phyloP scores from a whole-genome alignment of 2,329 filamentous ascomycete species.

The Monosporascus sp. region DNA sequence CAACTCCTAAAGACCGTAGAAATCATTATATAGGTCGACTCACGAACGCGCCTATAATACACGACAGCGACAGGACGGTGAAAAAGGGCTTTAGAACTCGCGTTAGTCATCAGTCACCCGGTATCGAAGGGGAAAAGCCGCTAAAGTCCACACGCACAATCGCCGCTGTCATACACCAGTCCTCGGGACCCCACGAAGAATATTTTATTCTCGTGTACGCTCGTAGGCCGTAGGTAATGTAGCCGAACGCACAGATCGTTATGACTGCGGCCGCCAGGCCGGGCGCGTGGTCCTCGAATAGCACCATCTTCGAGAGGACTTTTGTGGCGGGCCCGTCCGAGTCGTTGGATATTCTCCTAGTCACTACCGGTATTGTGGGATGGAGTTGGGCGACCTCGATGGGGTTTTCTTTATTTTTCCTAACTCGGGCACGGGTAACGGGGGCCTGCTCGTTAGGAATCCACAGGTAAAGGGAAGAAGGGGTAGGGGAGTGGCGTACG shows the following conservation, averaged over 20 bases:
- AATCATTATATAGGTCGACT: background rate
- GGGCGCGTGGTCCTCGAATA: conserved; percentile 10
- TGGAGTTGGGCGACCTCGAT: too few relatives aligned
- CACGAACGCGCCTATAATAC: conserved; percentile 6
- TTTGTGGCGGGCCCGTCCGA: too few relatives aligned
- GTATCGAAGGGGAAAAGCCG: too few relatives aligned
- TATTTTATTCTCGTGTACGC: conserved; percentile 8
- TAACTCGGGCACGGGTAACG: too few relatives aligned
- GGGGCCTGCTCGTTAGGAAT: too few relatives aligned
- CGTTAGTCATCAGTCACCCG: background rate
- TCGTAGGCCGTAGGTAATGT: conserved; percentile 7
- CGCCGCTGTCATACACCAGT: conserved; percentile 12
- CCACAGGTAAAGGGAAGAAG: too few relatives aligned
- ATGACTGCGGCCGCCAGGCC: conserved; percentile 13
- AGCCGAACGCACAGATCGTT: conserved; percentile 7
- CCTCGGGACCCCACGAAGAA: conserved; percentile 11
- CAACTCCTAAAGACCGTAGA: background rate
- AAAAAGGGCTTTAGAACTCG: conserved; percentile 5
- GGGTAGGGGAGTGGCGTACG: too few relatives aligned
- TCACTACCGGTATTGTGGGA: too few relatives aligned
- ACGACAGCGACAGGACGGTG: conserved; percentile 10
- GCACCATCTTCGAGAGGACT: conserved; percentile 4
- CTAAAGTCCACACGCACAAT: conserved; percentile 2
- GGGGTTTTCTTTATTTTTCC: too few relatives aligned
- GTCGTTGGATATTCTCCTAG: too few relatives aligned